Evolutionary conservation across 1,139 yeast species (phyloP).

Genomic region (Scheffersomyces stambukii): DNA sequence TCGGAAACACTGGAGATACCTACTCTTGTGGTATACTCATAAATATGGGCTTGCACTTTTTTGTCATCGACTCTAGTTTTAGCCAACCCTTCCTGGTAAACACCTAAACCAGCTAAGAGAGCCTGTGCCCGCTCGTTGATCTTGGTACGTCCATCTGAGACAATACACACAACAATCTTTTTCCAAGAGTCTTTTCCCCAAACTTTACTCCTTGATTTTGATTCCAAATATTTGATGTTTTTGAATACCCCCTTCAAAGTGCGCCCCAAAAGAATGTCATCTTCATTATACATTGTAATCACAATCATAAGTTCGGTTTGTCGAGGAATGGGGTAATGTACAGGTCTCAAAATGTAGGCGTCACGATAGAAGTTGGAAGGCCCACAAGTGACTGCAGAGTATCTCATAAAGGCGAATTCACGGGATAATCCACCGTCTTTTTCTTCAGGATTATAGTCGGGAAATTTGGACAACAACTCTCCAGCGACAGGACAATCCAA

Average conservation of each 20-base stretch:
- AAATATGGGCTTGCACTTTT: slow-evolving; percentile 44
- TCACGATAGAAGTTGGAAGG: slow-evolving; percentile 45
- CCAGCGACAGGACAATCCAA: slow-evolving; percentile 50
- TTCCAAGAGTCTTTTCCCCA: slow-evolving; percentile 53
- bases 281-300: slow-evolving; percentile 48
- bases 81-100: slow-evolving; percentile 48
- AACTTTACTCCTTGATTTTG: slow-evolving; percentile 35
- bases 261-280: slow-evolving; percentile 42
- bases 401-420: slow-evolving; percentile 48
- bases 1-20: slow-evolving; percentile 41
- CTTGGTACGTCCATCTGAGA: slow-evolving; percentile 46
- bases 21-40: slow-evolving; percentile 46
- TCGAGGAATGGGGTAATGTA: slow-evolving; percentile 43
- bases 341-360: slow-evolving; percentile 43
- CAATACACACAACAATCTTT: slow-evolving; percentile 45
- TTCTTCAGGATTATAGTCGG: slow-evolving; percentile 30
- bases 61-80: slow-evolving; percentile 45
- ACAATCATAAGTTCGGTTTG: slow-evolving; percentile 47
- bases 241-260: slow-evolving; percentile 47
- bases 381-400: slow-evolving; percentile 49
- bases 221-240: slow-evolving; percentile 44
- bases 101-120: slow-evolving; percentile 44
- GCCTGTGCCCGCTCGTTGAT: slow-evolving; percentile 48
- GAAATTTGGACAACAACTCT: slow-evolving; percentile 41
- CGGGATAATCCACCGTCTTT: slow-evolving; percentile 42